phyloP scores from a whole-genome alignment of 176 grass and related monocot species.

The Cymbopogon citratus region DNA sequence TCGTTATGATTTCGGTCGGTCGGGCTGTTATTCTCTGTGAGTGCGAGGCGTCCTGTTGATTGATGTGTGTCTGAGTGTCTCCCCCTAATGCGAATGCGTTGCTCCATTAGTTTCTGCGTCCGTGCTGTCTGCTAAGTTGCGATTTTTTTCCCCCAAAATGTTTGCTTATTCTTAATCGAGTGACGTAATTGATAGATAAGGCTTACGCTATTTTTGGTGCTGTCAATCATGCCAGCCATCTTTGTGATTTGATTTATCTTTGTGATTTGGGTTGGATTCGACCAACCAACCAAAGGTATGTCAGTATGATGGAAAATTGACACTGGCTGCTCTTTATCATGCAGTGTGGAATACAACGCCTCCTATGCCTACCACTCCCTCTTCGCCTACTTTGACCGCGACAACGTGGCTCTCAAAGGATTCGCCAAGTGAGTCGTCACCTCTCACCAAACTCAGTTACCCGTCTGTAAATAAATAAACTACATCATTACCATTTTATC shows the following conservation, averaged over 20 bases:
- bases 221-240: not conserved
- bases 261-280: not conserved
- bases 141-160: not conserved
- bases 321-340: not conserved
- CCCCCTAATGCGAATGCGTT: not conserved
- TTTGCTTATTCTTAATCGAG: not conserved
- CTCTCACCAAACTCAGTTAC: not conserved
- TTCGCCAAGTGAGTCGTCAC: slow-evolving; percentile 57
- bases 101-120: not conserved
- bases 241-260: not conserved
- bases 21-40: no score
- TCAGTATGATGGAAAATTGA: not conserved
- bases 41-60: not conserved
- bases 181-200: not conserved
- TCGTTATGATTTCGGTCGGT: no score
- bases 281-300: not conserved
- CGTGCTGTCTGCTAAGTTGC: not conserved
- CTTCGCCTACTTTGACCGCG: slow-evolving; percentile 89
- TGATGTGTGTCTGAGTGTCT: not conserved
- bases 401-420: slow-evolving; percentile 83
- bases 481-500: not conserved
- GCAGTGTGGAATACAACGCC: slow-evolving; percentile 85
- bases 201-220: not conserved
- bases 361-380: slow-evolving; percentile 92
- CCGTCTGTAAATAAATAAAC: not conserved